Evolutionary conservation across 441 rosid genomes (phyloP).

Genomic region (Metrosideros polymorpha): DNA sequence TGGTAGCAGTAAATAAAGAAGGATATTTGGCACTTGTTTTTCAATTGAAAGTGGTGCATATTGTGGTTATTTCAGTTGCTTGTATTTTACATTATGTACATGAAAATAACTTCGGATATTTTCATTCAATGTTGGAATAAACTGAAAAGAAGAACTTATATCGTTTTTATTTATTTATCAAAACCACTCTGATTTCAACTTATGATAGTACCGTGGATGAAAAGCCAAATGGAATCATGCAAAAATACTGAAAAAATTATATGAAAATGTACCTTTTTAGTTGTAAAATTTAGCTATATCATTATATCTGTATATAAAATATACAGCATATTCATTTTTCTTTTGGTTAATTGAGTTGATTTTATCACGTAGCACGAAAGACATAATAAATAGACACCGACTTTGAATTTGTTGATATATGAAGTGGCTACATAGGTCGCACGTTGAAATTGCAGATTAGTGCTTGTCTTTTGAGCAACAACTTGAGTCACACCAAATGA

Average conservation of each 20-base stretch:
- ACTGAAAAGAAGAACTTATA: fast-evolving
- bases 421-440: not conserved
- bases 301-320: not conserved
- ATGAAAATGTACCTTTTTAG: not conserved
- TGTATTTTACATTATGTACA: not conserved
- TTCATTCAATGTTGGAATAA: not conserved
- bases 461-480: not conserved
- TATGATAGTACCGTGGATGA: not conserved
- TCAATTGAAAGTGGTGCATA: fast-evolving
- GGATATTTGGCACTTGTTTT: not conserved
- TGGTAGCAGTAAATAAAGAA: not conserved
- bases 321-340: not conserved
- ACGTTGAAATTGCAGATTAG: not conserved
- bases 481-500: too few relatives aligned
- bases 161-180: not conserved
- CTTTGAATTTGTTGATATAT: not conserved
- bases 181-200: not conserved
- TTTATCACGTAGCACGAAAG: not conserved
- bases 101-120: not conserved
- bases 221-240: not conserved
- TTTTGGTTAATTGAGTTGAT: not conserved
- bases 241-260: not conserved
- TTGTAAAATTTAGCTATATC: not conserved
- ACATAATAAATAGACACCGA: not conserved
- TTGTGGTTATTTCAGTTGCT: not conserved